Evolutionary conservation across 2,329 filamentous ascomycete genomes (phyloP).

Genomic region (Colletotrichum lupini): DNA sequence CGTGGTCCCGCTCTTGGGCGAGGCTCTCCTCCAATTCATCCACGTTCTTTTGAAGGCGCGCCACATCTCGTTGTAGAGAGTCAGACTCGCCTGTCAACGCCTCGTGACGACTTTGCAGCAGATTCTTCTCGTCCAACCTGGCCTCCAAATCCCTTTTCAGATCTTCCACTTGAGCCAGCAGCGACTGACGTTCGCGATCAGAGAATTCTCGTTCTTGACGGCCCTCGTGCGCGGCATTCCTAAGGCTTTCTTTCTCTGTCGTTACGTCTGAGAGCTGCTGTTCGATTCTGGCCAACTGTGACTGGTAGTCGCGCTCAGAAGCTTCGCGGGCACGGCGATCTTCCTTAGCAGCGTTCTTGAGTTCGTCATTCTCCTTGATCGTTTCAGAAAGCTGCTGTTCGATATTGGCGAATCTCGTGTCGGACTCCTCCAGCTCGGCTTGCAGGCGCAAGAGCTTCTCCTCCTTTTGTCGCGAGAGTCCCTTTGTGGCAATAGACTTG

Average conservation of each 20-base stretch:
- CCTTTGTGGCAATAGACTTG: constrained; percentile 81
- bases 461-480: constrained; percentile 79
- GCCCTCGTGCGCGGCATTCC: constrained; percentile 55
- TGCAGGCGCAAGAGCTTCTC: constrained; percentile 76
- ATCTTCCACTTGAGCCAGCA: constrained; percentile 63
- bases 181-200: constrained; percentile 50
- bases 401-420: constrained; percentile 60
- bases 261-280: constrained; percentile 60
- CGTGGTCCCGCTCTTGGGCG: constrained; percentile 66
- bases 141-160: constrained; percentile 69
- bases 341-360: constrained; percentile 57
- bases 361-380: constrained; percentile 57
- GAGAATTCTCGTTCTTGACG: constrained; percentile 56
- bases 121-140: constrained; percentile 73
- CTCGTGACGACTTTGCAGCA: constrained; percentile 77
- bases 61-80: constrained; percentile 73
- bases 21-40: constrained; percentile 60
- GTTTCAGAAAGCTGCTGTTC: constrained; percentile 62
- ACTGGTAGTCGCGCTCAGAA: constrained; percentile 49
- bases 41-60: constrained; percentile 58
- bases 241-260: constrained; percentile 57
- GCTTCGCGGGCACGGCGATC: constrained; percentile 55
- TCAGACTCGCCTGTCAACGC: constrained; percentile 73
- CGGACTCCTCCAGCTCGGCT: constrained; percentile 68
- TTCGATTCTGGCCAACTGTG: constrained; percentile 59